Conservation (phyloP, 805 yeast genomes). For the Saccharomycopsis oosterbeekiorum region DNA sequence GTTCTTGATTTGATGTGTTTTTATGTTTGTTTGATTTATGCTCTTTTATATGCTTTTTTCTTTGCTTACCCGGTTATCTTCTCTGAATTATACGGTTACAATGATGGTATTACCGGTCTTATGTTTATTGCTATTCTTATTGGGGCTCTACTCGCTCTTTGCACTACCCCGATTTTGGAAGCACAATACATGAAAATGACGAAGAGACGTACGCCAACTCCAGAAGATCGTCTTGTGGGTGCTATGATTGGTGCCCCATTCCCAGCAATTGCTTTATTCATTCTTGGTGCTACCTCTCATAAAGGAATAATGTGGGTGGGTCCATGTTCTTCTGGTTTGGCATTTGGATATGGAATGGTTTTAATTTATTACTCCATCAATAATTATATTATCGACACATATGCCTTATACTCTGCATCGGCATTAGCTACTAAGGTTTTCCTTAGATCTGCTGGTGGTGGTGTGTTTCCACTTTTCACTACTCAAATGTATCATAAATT, state of each 20-base stretch:
- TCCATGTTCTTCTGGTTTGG: constrained; percentile 68
- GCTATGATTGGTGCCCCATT: constrained; percentile 79
- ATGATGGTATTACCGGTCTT: constrained; percentile 71
- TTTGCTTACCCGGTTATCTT: constrained; percentile 92
- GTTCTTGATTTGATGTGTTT: constrained; percentile 75
- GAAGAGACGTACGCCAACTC: constrained; percentile 50
- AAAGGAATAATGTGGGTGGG: constrained; percentile 69
- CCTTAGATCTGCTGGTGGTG: constrained; percentile 76
- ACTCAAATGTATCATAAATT: constrained; percentile 67
- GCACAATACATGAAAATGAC: constrained; percentile 43
- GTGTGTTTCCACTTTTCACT: constrained; percentile 76
- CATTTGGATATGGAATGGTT: constrained; percentile 72
- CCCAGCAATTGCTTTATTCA: constrained; percentile 72
- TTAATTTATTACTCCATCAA: constrained; percentile 66
- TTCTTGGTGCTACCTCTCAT: constrained; percentile 69
- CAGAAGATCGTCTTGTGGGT: constrained; percentile 73
- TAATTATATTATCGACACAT: constrained; percentile 85
- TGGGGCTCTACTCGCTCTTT: constrained; percentile 69
- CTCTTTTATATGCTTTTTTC: constrained; percentile 87
- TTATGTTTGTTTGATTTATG: constrained; percentile 81
- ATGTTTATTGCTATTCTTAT: constrained; percentile 86
- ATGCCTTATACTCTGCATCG: constrained; percentile 70
- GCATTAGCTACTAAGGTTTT: constrained; percentile 79
- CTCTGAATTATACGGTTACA: constrained; percentile 61
- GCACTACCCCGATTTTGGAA: constrained; percentile 70